These are phyloP conservation scores for Hymenoscyphus occultus DNA, from an alignment of 2,329 filamentous ascomycete species.

Conservation along the genomic window DNA sequence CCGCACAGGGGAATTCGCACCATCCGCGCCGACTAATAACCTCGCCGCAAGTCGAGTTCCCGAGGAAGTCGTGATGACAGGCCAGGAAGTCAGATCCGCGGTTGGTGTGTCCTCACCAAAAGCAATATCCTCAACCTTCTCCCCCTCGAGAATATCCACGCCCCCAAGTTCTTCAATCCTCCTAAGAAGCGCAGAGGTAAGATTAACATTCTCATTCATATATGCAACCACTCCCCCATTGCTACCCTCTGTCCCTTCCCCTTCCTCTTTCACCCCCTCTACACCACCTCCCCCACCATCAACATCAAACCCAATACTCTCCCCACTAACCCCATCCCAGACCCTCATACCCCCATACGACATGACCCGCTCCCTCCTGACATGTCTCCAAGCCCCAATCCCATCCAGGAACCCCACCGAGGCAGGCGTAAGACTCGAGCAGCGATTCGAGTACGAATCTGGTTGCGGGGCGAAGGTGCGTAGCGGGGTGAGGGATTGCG, in stretches of 20 bases:
- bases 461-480: conserved; percentile 63
- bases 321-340: conserved; percentile 90
- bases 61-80: conserved; percentile 70
- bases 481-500: conserved; percentile 73
- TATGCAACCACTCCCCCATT: conserved; percentile 68
- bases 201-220: conserved; percentile 93
- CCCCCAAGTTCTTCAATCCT: conserved; percentile 67
- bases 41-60: conserved; percentile 69
- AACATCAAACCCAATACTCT: conserved; percentile 81
- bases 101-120: conserved; percentile 68
- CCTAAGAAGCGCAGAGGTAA: conserved; percentile 73
- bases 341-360: conserved; percentile 96
- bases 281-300: conserved; percentile 54
- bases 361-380: conserved; percentile 72
- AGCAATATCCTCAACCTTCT: conserved; percentile 75
- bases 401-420: conserved; percentile 78
- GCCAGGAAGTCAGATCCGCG: conserved; percentile 82
- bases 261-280: conserved; percentile 51
- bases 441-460: conserved; percentile 83
- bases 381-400: conserved; percentile 82
- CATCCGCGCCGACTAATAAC: conserved; percentile 88
- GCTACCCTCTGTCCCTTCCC: no score
- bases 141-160: conserved; percentile 70
- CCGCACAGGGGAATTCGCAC: conserved; percentile 89
- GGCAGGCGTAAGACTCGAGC: conserved; percentile 87